Conservation (phyloP, 495 filamentous ascomycete species). For the Hypoxylon intermedium region DNA sequence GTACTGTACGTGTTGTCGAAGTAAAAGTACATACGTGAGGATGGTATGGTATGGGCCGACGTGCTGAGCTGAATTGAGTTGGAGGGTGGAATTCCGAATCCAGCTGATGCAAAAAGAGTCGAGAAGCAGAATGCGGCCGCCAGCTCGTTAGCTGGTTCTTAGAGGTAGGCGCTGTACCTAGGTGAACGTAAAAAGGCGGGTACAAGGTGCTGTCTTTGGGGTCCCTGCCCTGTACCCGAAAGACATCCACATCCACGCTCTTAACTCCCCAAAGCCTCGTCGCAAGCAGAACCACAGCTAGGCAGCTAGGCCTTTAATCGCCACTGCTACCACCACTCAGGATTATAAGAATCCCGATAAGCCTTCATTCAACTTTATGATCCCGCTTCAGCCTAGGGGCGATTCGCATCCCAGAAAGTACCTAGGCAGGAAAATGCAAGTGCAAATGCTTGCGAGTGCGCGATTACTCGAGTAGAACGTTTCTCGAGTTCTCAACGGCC, state of each 20-base stretch:
- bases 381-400: slow-evolving; percentile 1
- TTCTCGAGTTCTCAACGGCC: slow-evolving; percentile 28
- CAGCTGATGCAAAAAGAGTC: no score
- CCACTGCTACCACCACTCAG: slow-evolving; percentile 17
- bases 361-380: slow-evolving; percentile 3
- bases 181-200: no score
- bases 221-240: no score
- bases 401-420: slow-evolving; percentile 5
- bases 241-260: no score
- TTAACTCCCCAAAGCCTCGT: no score
- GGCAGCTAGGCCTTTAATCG: slow-evolving; percentile 3
- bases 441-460: slow-evolving; percentile 6
- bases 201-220: no score
- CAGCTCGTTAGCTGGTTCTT: slow-evolving; percentile 1
- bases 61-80: neutral
- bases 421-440: neutral
- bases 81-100: neutral
- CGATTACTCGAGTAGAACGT: slow-evolving; percentile 15
- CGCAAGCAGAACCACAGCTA: no score
- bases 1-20: neutral
- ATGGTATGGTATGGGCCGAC: slow-evolving; percentile 6
- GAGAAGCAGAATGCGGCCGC: neutral
- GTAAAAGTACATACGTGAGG: neutral
- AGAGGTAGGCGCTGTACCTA: no score
- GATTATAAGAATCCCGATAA: no score